A percentile compares a stretch with the other conserved stretches of the same genome.
Evolutionary conservation across 768 basidiomycete species (phyloP).

Genomic region (Rhodosporidiobolus odoratus): DNA sequence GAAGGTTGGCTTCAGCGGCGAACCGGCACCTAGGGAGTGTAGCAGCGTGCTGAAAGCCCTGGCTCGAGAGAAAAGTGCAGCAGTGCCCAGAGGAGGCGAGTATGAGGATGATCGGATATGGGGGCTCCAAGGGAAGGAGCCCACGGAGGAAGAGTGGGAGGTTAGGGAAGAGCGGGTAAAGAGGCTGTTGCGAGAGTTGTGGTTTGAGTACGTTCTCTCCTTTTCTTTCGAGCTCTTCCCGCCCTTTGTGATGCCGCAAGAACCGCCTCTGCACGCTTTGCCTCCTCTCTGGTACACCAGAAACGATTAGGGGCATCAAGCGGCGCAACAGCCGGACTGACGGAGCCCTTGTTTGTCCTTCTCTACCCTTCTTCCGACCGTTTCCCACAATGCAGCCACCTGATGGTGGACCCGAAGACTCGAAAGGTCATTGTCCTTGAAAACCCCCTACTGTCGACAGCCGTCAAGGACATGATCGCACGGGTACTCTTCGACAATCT

Average conservation of each 20-base stretch:
- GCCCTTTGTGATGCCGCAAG: not conserved
- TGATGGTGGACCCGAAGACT: slow-evolving; percentile 89
- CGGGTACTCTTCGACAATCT: slow-evolving; percentile 81
- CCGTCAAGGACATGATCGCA: slow-evolving; percentile 82
- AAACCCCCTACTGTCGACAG: slow-evolving; percentile 75
- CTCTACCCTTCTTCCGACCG: not conserved
- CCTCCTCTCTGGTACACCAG: too few relatives aligned
- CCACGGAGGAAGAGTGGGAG: slow-evolving; percentile 44
- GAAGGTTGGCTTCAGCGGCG: slow-evolving; percentile 98
- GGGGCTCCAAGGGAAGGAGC: slow-evolving; percentile 33
- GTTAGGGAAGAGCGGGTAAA: slow-evolving; percentile 35
- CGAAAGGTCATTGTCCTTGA: slow-evolving; percentile 91
- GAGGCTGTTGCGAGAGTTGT: slow-evolving; percentile 18
- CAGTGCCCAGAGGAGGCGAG: slow-evolving; percentile 42
- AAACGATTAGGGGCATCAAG: not conserved
- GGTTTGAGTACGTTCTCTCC: slow-evolving; percentile 32
- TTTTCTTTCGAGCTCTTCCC: not conserved
- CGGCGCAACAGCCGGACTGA: not conserved
- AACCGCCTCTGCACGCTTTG: not conserved
- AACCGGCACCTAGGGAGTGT: slow-evolving; percentile 86
- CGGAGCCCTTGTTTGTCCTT: not conserved
- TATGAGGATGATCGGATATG: slow-evolving; percentile 45
- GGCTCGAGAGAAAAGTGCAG: slow-evolving; percentile 17
- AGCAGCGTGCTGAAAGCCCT: slow-evolving; percentile 51
- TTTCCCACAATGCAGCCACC: slow-evolving; percentile 38